Base-by-base conservation (phyloP, 768 basidiomycete genomes). In the Psilocybe azurescens region DNA sequence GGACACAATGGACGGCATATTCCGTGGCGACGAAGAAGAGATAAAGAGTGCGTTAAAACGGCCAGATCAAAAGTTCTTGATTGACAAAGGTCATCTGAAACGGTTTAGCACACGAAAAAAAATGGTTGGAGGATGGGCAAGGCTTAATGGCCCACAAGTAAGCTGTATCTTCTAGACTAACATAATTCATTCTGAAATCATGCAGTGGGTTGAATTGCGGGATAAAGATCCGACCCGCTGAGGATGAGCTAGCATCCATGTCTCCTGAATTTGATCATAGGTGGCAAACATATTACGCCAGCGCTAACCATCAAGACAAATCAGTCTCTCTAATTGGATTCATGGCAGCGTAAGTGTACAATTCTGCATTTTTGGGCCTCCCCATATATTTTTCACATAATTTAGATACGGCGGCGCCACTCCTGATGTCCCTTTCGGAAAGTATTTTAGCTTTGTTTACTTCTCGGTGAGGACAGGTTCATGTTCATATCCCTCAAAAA, bases 101-200 rank as follows among this genome's bases (percentile, higher is more conserved):
- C 24, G 24, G 24, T 24, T 24, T 24, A 72, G 72, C 63, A 10
- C 58, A 70, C 59, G 73, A 57, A 47, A 63, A 74, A 16, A 63
- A 72, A 36, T 81, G 78, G 78, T 56, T 64, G 3, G 65, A 69
- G 18, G 68, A 72, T 0, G 86, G 84, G 0, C 75, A 70, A 46
- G 86, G 86, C 2, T 66, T 83, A 47, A 76, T 89, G 67, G 78
- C 85, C 1, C 78, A 83, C 61, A 89, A 85, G 89, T 88, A 38
- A 14, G 38, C 14, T 11, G 77, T n/a, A 5, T 20, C 13, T 5
- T 32, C 10, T 33, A 24, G 33, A 48, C 11, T 0, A 24, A 7
- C 10, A 41, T n/a, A 32, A 46, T 14, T 10, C 30, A 38, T 11
- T 49, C 2, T 2, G 20, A 24, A 44, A 5, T 2, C n/a, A 46